Evolutionary conservation across 1,139 yeast species (phyloP), one percentile per base, ranked within the genome.

Genomic region (Lodderomyces pseudojiufengensis): DNA sequence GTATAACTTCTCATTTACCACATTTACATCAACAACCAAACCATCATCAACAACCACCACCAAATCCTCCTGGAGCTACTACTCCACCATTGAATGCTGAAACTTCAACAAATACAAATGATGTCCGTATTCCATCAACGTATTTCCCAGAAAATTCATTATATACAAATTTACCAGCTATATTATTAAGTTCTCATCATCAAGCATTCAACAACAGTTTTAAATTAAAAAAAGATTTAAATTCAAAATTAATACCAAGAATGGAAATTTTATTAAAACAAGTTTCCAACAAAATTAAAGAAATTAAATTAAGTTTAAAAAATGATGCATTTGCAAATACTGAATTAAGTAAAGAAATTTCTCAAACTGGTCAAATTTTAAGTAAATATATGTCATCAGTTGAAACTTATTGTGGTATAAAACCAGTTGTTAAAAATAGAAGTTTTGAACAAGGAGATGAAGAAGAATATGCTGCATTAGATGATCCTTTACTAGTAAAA

Each of bases 311-410:
- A 2, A 59, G 69, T 27, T 55, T 70, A 44, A 65, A 60, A 35
- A 69, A 70, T 46, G 75, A 70, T 15, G 57, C 71, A 2, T 70
- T 70, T 50, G 65, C 70, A 20, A 69, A 66, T 46, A 50, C 59
- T 23, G 56, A 57, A 4, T 49, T 69, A 26, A 48, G 59, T 12
- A 65, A 55, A 35, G 75, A 70, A 42, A 63, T 70, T 24, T 61
- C 70, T 39, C 54, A 55, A 24, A 66, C 74, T 2, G 76, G 76
- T 3, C 51, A 57, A 32, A 47, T 58, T 5, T 50, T 70, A 38
- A 55, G 55, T 24, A 50, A 50, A 22, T 70, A 63, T 44, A 59
- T 53, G 48, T 42, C 51, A 18, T 49, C 71, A 1, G 50, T 69
- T 8, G 71, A 65, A 42, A 48, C 58, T 22, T 69, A 68, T 43